These are phyloP conservation scores for Apophysomyces variabilis DNA, from an alignment of 371 early-diverging fungal species.

Conservation along the genomic window DNA sequence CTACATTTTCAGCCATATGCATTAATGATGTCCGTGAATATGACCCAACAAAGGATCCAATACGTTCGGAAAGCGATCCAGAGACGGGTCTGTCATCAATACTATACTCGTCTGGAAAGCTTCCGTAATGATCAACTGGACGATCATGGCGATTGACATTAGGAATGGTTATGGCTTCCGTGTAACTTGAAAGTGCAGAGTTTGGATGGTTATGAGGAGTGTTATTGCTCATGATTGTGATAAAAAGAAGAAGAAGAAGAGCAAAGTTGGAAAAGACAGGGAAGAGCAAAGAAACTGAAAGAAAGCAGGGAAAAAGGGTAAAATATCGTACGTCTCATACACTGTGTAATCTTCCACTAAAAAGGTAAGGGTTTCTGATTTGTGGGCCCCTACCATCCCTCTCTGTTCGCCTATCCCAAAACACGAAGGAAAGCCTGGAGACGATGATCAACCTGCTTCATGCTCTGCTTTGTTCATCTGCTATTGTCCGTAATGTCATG, in stretches of 20 bases:
- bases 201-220: slow-evolving; percentile 19
- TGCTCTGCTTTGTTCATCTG: slow-evolving; percentile 38
- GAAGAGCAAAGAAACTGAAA: background rate
- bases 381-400: too few relatives aligned
- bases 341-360: too few relatives aligned
- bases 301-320: background rate
- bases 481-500: slow-evolving; percentile 42
- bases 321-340: too few relatives aligned
- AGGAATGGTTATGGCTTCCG: background rate
- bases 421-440: background rate
- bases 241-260: background rate
- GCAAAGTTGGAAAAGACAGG: background rate
- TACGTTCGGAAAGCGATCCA: slow-evolving; percentile 24
- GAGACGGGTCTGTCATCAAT: slow-evolving; percentile 17
- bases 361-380: too few relatives aligned
- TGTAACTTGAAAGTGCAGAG: slow-evolving; percentile 2
- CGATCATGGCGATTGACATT: background rate
- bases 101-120: background rate
- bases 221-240: slow-evolving; percentile 11
- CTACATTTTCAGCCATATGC: slow-evolving; percentile 56
- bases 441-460: background rate
- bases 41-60: slow-evolving; percentile 53
- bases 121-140: background rate
- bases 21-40: slow-evolving; percentile 55
- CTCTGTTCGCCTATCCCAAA: too few relatives aligned